phyloP scores from a whole-genome alignment of 352 stramenopile genomes.

The Phytophthora pini region DNA sequence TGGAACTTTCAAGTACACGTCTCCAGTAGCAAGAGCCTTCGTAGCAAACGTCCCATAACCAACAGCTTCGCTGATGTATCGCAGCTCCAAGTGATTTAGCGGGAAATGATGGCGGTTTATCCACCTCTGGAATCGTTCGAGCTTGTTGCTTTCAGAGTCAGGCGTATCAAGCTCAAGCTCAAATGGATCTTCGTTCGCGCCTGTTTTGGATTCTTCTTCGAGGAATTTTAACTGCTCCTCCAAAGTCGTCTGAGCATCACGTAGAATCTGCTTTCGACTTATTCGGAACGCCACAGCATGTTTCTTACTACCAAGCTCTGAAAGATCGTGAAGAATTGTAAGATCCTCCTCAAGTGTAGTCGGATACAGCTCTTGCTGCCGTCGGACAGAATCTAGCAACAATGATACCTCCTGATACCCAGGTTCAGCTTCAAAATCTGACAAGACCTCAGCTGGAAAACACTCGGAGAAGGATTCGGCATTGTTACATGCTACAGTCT shows the following conservation, averaged over 20 bases:
- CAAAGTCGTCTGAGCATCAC: conserved; percentile 27
- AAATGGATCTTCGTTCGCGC: background rate
- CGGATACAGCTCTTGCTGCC: conserved; percentile 39
- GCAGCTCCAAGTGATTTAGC: conserved; percentile 63
- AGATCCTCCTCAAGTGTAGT: conserved; percentile 55
- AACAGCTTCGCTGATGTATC: conserved; percentile 53
- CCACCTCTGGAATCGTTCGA: conserved; percentile 55
- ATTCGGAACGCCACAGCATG: conserved; percentile 54
- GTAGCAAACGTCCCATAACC: conserved; percentile 75
- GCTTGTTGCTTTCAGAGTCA: conserved; percentile 9
- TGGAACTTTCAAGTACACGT: conserved; percentile 89
- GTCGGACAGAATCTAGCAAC: conserved; percentile 10
- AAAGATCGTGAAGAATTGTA: background rate
- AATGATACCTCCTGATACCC: conserved; percentile 11
- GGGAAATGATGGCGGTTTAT: conserved; percentile 44
- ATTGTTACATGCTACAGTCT: conserved; percentile 34
- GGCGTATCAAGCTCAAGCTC: background rate
- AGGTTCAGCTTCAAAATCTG: conserved; percentile 11
- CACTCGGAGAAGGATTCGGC: conserved; percentile 39
- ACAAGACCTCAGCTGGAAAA: conserved; percentile 34
- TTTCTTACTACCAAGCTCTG: background rate
- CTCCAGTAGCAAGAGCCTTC: conserved; percentile 51
- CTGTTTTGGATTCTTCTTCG: background rate
- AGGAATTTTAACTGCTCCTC: conserved; percentile 3
- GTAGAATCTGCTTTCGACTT: conserved; percentile 64